Base-by-base conservation (phyloP, 805 yeast species). In the Metschnikowia matae region DNA sequence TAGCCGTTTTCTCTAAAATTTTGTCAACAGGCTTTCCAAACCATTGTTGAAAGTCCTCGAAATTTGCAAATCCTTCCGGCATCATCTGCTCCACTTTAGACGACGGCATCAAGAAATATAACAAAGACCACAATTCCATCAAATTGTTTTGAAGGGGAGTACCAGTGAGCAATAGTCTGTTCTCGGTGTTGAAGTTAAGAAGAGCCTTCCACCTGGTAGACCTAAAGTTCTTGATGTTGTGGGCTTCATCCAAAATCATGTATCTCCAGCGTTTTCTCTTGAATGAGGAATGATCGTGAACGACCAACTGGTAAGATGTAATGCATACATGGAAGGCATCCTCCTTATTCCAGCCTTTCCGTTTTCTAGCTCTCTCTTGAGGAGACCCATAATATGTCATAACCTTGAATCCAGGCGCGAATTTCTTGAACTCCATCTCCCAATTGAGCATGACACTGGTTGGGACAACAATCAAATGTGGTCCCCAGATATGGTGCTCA, bases 371-470 rank as follows among this genome's bases (percentile, higher is more conserved):
- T 63, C 99, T 84, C 65, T 94, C 98, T 61, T 89, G 96, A 0
- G 98, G 99, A 14, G 95, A 84, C 0, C 99, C 99, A 62, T 92
- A 94, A 66, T 94, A 94, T 0, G 98, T 94, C 65, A 94, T 64
- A 2, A 94, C 94, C 66, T 95, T 92, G 66, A 94, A 87, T 0
- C 99, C 99, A 0, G 99, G 99, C 0, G 97, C 97, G 74, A 94
- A 94, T 60, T 96, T 82, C 62, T 95, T 94, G 70, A 94, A 91
- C 63, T 94, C 99, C 97, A 95, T 92, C 66, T 94, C 99, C 99
- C 99, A 94, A 63, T 94, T 94, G 48, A 94, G 80, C 84, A 94
- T 84, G 6, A 94, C 99, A 14, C 97, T 89, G 0, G 99, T 94
- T 3, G 99, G 99, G 4, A 94, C 99, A 52, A 94, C 84, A 69